Conservation (phyloP, 805 yeast species). For the Saccharomycopsis fermentans region DNA sequence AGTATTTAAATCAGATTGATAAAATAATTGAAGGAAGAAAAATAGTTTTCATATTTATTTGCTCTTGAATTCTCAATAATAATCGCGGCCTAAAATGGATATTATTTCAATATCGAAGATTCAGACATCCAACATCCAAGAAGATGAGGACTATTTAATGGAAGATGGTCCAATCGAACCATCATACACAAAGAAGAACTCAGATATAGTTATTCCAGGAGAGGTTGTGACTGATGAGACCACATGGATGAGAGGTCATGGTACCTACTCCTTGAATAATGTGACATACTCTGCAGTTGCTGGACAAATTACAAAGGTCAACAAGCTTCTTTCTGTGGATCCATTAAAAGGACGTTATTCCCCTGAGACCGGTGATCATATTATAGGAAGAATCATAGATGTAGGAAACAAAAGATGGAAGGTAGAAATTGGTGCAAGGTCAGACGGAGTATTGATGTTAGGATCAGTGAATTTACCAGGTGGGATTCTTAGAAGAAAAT, state of each 20-base stretch:
- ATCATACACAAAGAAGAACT: background rate
- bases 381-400: conserved; percentile 88
- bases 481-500: conserved; percentile 86
- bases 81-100: conserved; percentile 10
- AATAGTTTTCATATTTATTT: background rate
- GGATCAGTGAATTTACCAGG: conserved; percentile 98
- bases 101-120: conserved; percentile 15
- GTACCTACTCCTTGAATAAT: conserved; percentile 72
- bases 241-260: conserved; percentile 98
- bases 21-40: too few species aligned
- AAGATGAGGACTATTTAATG: conserved; percentile 25
- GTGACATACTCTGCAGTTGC: conserved; percentile 85
- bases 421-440: conserved; percentile 92
- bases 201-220: conserved; percentile 81
- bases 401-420: conserved; percentile 94
- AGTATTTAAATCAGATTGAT: too few species aligned
- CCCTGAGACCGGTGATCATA: conserved; percentile 95
- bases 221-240: conserved; percentile 94
- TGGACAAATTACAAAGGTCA: conserved; percentile 79
- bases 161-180: conserved; percentile 21
- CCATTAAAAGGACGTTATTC: conserved; percentile 82
- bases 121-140: conserved; percentile 21
- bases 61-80: background rate
- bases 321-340: conserved; percentile 72
- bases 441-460: conserved; percentile 82